Evolutionary conservation across 345 rosid species (phyloP), one percentile per base, ranked within the genome.

Genomic region (Iberis pinnata): DNA sequence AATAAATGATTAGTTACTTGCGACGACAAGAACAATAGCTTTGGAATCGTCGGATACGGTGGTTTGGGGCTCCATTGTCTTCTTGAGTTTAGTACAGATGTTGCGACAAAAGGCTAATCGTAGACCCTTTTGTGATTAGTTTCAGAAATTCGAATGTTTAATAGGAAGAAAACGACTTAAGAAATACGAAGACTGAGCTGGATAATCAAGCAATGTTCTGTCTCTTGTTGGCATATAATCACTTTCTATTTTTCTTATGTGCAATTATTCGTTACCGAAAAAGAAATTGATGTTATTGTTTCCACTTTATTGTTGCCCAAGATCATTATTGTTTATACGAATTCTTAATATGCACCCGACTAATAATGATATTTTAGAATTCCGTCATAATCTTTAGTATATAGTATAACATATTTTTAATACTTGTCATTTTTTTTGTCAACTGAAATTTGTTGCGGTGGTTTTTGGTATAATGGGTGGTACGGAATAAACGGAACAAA

Each of bases 121-220:
- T 25, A 25, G 29, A 25, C 4, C 29, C 7, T 7, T 25, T 25
- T 25, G 29, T 25, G 29, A 25, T 25, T 25, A 25, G 7, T 25
- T 3, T 3, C 29, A 29, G 8, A 29, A 29, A 29, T 58, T 51
- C 43, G 42, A 36, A 19, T 43, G 36, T 36, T 64, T 42, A 35
- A 51, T 24, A 58, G 40, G n/a, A 25, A 49, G 41, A 43, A 40
- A 14, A 18, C 18, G 44, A 25, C 9, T 6, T 29, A 6, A 29
- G 33, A 36, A 53, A 65, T 42, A 49, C 59, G 25, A 18, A 65
- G 49, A 14, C 20, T 36, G 53, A 58, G 70, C 60, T 61, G 67
- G 62, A 60, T 29, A n/a, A n/a, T n/a, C 46, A 48, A 53, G 53
- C 49, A 56, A 61, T 61, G 57, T 48, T 39, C 42, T 58, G 70